Base-by-base conservation (phyloP, 1,284 basidiomycete species). In the Mycena citricolor region DNA sequence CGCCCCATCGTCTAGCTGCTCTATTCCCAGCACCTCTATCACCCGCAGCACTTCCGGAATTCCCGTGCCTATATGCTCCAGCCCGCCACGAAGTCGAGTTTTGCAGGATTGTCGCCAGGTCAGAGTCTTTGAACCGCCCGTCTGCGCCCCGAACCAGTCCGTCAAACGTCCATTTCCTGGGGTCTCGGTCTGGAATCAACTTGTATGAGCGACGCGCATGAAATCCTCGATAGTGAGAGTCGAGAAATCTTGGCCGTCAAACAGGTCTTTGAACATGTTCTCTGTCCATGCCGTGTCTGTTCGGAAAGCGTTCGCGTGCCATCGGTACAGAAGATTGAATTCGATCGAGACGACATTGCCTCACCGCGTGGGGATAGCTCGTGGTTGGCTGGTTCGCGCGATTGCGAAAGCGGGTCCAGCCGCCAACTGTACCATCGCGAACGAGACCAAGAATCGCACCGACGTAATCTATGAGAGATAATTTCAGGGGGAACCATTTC, bases 21-120 rank as follows among this genome's bases (percentile, higher is more conserved):
- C 70, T 32, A 90, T 87, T 4, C 79, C 77, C 60, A 91, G 67
- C 12, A 89, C 70, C 61, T 91, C 89, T 39, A 91, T 74, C 29
- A 86, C 68, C 25, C 79, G 76, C 56, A 92, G 68, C 24, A 73
- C 77, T 35, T 74, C 74, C 0, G 90, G 90, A 37, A 77, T 81
- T 17, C 86, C 82, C 83, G 74, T n/a, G 90, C 90, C 47, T 76
- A 68, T 83, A 93, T 4, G 88, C 80, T 22, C 77, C 78, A 1
- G 91, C 86, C 1, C 74, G 66, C 44, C 69, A 69, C 39, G 79
- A 78, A 0, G 84, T 90, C 4, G 86, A 79, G 51, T 81, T 65
- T 38, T 82, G 79, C 47, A 92, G 60, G 42, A 90, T 65, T 10
- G 67, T 62, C 0, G 86, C 86, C 11, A 93, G 69, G 42, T 85